Conservation (phyloP, 495 filamentous ascomycete genomes). For the Lasiosphaeria miniovina region DNA sequence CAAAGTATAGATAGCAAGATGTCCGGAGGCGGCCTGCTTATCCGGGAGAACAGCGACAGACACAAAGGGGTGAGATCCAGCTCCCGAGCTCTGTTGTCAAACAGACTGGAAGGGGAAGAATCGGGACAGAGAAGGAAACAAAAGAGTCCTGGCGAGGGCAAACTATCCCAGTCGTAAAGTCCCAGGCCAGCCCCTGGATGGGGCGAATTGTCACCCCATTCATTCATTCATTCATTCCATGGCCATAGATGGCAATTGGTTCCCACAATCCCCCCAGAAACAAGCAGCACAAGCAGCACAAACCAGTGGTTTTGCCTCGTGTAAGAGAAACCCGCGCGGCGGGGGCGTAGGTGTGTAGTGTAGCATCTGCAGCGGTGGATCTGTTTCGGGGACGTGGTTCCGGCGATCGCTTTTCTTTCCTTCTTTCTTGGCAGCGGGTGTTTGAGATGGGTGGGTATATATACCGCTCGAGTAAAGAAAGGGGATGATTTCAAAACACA, state of each 20-base stretch:
- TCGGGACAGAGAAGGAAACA: background rate
- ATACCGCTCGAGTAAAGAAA: background rate
- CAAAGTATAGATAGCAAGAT: background rate
- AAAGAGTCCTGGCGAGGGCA: background rate
- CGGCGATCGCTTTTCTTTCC: background rate
- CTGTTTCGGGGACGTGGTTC: background rate
- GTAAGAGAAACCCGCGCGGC: no score
- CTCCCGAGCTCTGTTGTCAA: background rate
- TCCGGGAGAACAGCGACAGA: background rate
- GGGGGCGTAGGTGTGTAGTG: no score
- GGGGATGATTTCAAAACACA: background rate
- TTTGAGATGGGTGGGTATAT: conserved; percentile 2
- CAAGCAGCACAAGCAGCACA: no score
- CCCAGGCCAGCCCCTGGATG: no score
- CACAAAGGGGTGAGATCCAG: background rate
- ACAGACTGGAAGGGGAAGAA: background rate
- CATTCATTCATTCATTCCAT: no score
- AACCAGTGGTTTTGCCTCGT: no score
- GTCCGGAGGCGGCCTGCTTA: background rate
- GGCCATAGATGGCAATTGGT: no score
- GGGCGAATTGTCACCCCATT: no score
- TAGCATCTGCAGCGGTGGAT: no score
- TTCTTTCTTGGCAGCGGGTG: background rate
- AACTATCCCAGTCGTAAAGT: background rate
- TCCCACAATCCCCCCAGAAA: no score